A percentile compares a stretch with the other conserved stretches of the same genome.
Evolutionary conservation across 805 yeast genomes (phyloP).

Genomic region (Blastobotrys peoriensis): DNA sequence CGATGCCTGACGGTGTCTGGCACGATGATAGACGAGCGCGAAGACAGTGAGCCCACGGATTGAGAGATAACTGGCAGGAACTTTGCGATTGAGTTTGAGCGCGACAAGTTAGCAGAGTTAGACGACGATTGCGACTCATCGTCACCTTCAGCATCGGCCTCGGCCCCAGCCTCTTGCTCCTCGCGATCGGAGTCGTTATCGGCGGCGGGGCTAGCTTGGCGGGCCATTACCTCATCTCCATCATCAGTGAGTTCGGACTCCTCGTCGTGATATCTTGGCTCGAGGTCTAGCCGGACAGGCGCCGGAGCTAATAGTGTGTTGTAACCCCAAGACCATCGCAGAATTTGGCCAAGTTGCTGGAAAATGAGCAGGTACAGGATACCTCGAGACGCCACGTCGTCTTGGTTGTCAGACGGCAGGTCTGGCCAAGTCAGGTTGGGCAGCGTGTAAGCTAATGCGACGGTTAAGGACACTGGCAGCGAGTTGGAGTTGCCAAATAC

Average conservation of each 20-base stretch:
- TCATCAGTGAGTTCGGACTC: neutral
- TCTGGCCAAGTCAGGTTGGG: conserved; percentile 56
- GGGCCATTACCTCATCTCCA: neutral
- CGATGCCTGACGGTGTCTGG: neutral
- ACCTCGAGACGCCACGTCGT: conserved; percentile 56
- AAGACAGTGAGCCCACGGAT: neutral
- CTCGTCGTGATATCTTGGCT: conserved; percentile 1
- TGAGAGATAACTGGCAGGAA: neutral
- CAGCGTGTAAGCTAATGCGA: conserved; percentile 59
- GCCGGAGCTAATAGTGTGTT: conserved; percentile 48
- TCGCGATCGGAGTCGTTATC: neutral
- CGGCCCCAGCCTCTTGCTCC: neutral
- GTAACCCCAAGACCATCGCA: conserved; percentile 72
- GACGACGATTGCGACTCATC: neutral
- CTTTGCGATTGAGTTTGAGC: neutral
- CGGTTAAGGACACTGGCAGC: conserved; percentile 80
- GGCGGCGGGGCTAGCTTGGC: neutral
- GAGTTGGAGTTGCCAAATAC: conserved; percentile 96
- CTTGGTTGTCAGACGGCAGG: conserved; percentile 46
- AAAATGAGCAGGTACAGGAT: conserved; percentile 53
- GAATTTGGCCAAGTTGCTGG: conserved; percentile 61
- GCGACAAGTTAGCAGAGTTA: neutral
- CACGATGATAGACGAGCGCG: neutral
- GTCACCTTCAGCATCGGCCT: neutral
- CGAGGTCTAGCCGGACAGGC: neutral